phyloP scores from a whole-genome alignment of 441 rosid species.

The Gossypium laxum region DNA sequence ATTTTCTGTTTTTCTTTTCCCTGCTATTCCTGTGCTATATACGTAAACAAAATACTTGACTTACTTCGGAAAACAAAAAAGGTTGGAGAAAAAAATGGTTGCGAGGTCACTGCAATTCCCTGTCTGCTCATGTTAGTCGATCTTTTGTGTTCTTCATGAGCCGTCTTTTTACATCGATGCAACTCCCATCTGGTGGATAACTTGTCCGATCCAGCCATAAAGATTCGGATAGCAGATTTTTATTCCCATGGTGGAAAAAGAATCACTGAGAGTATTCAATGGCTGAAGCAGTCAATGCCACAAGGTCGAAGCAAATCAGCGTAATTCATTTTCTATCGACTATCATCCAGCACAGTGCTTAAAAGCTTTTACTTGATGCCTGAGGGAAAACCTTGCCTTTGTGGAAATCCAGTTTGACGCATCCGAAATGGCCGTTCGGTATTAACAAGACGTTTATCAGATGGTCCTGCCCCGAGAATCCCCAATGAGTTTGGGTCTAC shows the following conservation, averaged over 20 bases:
- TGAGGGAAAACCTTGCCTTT: slow-evolving; percentile 43
- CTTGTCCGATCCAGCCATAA: slow-evolving; percentile 25
- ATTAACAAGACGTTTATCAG: slow-evolving; percentile 38
- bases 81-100: slow-evolving; percentile 18
- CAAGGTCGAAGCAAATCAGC: slow-evolving; percentile 20
- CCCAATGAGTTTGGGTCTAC: slow-evolving; percentile 72
- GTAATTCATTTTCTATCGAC: slow-evolving; percentile 16
- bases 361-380: slow-evolving; percentile 28
- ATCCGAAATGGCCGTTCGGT: slow-evolving; percentile 43
- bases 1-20: slow-evolving; percentile 12
- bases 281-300: slow-evolving; percentile 23
- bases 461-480: slow-evolving; percentile 90
- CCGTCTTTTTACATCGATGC: slow-evolving; percentile 16
- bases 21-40: slow-evolving; percentile 31
- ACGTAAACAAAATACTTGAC: slow-evolving; percentile 33
- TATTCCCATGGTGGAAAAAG: slow-evolving; percentile 31
- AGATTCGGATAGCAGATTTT: slow-evolving; percentile 16
- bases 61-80: slow-evolving; percentile 11
- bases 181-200: slow-evolving; percentile 21
- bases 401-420: slow-evolving; percentile 60
- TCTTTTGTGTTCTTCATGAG: slow-evolving; percentile 28
- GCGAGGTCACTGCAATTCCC: slow-evolving; percentile 19
- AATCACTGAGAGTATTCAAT: slow-evolving; percentile 28
- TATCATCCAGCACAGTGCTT: slow-evolving; percentile 12
- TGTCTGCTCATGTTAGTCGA: slow-evolving; percentile 26